Evolutionary conservation across 2,329 filamentous ascomycete species (phyloP), one percentile per base, ranked within the genome.

Genomic region (Colletotrichum acutatum): DNA sequence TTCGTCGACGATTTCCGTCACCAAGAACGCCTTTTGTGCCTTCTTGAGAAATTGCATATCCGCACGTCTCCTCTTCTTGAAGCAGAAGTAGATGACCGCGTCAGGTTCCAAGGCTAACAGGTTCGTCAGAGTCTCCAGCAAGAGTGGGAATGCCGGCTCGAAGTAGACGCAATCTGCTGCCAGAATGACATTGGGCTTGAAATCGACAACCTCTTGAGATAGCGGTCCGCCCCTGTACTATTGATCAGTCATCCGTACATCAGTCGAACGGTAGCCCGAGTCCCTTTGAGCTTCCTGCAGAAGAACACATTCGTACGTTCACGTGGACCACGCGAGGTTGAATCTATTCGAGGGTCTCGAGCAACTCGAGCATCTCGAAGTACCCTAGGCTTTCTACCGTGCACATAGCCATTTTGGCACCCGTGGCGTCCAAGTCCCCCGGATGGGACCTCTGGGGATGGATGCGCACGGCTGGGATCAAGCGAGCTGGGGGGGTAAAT

Each of bases 131-230:
- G 96, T 98, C 75, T 91, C 85, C 79, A 97, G 89, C 59, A 99
- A 88, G 42, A 98, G 86, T 34, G 96, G 95, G 79, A 98, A 98
- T 1, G 97, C 94, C 3, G 96, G 95, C 83, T 98, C 97, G 82
- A 97, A 97, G 85, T 98, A 99, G 61, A 98, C 95, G 83, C 96
- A 98, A 82, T 98, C 97, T 53, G 95, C 96, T 4, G 97, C 97
- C n/a, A 98, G 88, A 68, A 99, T 91, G 68, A 98, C 87, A 78
- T 95, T 91, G 22, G 95, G 94, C 74, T 89, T 89, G 76, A 87
- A 86, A 67, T 86, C 83, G 65, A 86, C 76, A 56, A 92, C 84
- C 56, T 84, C 82, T 54, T 84, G 81, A 49, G 90, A 86, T 58
- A 93, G 84, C 65, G 89, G 84, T 75, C 92, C 87, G 70, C 90